Evolutionary conservation across 106 monocot species (phyloP).

Genomic region (Apostasia shenzhenica): DNA sequence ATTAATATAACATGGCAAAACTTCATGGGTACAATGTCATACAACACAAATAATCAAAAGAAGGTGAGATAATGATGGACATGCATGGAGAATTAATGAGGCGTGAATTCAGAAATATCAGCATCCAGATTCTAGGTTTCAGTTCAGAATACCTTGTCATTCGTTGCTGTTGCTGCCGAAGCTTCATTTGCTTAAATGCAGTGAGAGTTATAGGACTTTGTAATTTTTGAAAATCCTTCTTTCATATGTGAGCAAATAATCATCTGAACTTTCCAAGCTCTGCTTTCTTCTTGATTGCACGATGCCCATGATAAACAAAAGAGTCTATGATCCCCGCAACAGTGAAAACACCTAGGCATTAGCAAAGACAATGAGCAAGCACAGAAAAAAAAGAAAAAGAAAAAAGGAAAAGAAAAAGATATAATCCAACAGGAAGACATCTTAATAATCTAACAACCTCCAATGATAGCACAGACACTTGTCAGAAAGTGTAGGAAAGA

Average conservation of each 20-base stretch:
- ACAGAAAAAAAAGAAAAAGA: background rate
- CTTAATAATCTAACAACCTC: conserved; percentile 35
- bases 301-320: background rate
- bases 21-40: too few relatives aligned
- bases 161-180: too few relatives aligned
- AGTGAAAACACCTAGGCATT: background rate
- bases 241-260: background rate
- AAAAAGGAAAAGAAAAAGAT: background rate
- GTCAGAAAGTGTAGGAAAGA: conserved; percentile 83
- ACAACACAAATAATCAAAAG: too few relatives aligned
- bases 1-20: too few relatives aligned
- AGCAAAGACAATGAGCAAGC: background rate
- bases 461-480: conserved; percentile 80
- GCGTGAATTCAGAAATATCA: too few relatives aligned
- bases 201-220: too few relatives aligned
- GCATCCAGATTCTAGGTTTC: too few relatives aligned
- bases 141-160: too few relatives aligned
- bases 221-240: too few relatives aligned
- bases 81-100: too few relatives aligned
- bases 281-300: background rate
- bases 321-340: background rate
- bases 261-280: background rate
- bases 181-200: too few relatives aligned
- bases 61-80: too few relatives aligned
- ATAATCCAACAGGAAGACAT: background rate